Evolutionary conservation across 805 yeast genomes (phyloP).

Genomic region (Torulaspora delbrueckii): DNA sequence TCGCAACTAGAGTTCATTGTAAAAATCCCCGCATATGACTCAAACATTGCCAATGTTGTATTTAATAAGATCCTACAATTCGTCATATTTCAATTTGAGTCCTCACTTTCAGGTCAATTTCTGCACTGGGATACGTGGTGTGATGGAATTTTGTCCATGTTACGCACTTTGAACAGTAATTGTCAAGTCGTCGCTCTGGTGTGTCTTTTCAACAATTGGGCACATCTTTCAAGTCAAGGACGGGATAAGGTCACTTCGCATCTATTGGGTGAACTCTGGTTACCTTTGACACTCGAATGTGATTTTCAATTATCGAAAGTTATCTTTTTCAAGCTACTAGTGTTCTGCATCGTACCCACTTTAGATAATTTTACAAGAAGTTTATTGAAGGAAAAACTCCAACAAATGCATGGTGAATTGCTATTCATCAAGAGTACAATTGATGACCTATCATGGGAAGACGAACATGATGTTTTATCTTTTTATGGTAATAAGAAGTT

Average conservation of each 20-base stretch:
- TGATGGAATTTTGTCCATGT: constrained; percentile 22
- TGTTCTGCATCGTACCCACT: constrained; percentile 15
- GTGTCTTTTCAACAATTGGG: constrained; percentile 32
- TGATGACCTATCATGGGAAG: constrained; percentile 2
- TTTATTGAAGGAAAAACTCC: constrained; percentile 7
- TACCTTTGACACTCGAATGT: constrained; percentile 16
- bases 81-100: constrained; percentile 20
- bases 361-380: constrained; percentile 1
- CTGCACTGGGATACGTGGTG: constrained; percentile 30
- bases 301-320: constrained; percentile 17
- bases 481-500: constrained; percentile 29
- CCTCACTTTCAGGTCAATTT: constrained; percentile 9
- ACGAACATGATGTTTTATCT: constrained; percentile 11
- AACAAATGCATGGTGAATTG: constrained; percentile 12
- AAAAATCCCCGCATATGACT: constrained; percentile 29
- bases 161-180: constrained; percentile 25
- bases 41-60: constrained; percentile 23
- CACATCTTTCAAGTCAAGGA: constrained; percentile 14
- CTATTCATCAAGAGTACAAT: constrained; percentile 6
- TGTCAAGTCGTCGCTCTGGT: constrained; percentile 25
- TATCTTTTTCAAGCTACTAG: constrained; percentile 17
- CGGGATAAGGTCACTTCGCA: constrained; percentile 8
- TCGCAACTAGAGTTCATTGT: constrained; percentile 19
- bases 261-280: constrained; percentile 19
- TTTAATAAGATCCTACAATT: constrained; percentile 28